These are phyloP conservation scores for Ramaria rubella DNA, from an alignment of 768 basidiomycete species.

Conservation along the genomic window DNA sequence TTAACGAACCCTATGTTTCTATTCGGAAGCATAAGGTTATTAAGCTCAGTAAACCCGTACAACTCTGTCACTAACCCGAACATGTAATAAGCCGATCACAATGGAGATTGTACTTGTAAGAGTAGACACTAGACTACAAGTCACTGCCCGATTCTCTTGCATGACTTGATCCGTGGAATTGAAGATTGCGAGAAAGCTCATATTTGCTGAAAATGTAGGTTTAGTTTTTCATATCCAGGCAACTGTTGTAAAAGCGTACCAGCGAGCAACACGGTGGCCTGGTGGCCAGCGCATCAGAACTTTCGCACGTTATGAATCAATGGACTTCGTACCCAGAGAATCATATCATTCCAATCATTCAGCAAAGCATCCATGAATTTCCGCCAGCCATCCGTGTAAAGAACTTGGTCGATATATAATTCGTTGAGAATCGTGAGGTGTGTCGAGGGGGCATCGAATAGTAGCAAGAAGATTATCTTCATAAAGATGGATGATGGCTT, in stretches of 20 bases:
- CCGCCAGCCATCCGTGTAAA: neutral
- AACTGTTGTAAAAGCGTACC: neutral
- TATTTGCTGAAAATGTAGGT: neutral
- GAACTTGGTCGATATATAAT: neutral
- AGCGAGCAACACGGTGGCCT: conserved; percentile 1
- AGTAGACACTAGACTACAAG: conserved; percentile 1
- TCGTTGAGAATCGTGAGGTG: neutral
- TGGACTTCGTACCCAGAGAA: neutral
- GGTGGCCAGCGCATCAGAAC: neutral
- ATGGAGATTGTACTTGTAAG: neutral
- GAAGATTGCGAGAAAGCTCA: conserved; percentile 5
- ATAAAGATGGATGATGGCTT: neutral
- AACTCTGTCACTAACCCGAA: neutral
- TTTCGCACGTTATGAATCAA: neutral
- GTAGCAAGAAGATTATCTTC: neutral
- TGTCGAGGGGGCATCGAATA: conserved; percentile 2
- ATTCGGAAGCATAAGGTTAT: neutral
- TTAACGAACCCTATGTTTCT: conserved; percentile 4
- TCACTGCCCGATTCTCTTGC: neutral
- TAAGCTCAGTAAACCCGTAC: neutral
- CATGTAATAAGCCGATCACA: conserved; percentile 2
- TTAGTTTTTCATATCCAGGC: too few relatives aligned
- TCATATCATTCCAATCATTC: conserved; percentile 2
- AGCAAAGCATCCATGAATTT: neutral
- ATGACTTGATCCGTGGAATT: neutral